Conservation (phyloP, 2,329 filamentous ascomycete species). For the Cercospora zeae-maydis region DNA sequence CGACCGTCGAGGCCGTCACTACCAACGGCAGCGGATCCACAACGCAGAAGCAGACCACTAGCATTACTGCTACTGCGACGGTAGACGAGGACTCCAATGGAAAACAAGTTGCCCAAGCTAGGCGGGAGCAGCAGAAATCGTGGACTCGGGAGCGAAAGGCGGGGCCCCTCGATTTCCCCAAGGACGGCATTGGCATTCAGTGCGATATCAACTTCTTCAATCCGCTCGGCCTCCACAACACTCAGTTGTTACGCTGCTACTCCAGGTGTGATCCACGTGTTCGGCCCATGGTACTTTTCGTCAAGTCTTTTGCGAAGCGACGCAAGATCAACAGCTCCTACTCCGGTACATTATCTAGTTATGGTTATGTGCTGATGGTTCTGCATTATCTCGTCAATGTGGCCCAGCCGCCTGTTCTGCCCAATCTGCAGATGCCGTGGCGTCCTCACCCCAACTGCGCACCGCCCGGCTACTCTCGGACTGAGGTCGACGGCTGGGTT, state of each 20-base stretch:
- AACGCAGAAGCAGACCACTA: not conserved
- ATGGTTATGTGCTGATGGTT: constrained; percentile 90
- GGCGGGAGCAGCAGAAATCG: constrained; percentile 22
- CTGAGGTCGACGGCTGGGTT: constrained; percentile 53
- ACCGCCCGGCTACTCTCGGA: constrained; percentile 25
- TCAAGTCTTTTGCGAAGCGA: constrained; percentile 86
- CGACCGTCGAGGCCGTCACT: not conserved
- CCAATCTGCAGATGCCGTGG: constrained; percentile 68
- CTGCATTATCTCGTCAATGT: constrained; percentile 86
- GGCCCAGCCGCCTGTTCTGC: constrained; percentile 73
- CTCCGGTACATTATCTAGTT: constrained; percentile 79
- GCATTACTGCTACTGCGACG: not conserved
- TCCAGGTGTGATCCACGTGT: constrained; percentile 74
- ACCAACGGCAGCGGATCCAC: not conserved
- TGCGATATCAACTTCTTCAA: constrained; percentile 93
- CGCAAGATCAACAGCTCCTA: constrained; percentile 85
- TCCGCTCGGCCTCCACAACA: constrained; percentile 79
- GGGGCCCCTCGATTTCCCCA: constrained; percentile 69
- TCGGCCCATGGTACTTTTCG: constrained; percentile 72
- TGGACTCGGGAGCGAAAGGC: constrained; percentile 48
- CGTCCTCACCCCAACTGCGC: constrained; percentile 40
- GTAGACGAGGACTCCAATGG: not conserved
- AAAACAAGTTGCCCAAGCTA: constrained; percentile 4
- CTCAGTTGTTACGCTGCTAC: constrained; percentile 77
- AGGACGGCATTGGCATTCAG: constrained; percentile 72